Conservation (phyloP, 805 yeast species). For the Starmerella lactis-condensi region DNA sequence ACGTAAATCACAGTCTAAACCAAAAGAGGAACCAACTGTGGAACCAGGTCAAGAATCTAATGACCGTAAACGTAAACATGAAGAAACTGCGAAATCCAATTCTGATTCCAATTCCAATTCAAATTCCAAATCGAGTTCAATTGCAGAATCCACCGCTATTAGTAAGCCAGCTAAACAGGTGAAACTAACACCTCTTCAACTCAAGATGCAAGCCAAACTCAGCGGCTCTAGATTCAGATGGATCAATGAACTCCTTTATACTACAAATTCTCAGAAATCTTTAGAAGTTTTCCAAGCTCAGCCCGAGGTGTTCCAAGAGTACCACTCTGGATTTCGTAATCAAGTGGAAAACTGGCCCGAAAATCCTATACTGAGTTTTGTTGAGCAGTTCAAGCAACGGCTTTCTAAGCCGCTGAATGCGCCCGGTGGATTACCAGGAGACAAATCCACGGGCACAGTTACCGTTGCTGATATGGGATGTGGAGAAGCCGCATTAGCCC, state of each 20-base stretch:
- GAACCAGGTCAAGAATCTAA: background rate
- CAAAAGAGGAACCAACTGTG: background rate
- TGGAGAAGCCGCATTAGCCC: constrained; percentile 84
- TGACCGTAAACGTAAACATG: constrained; percentile 13
- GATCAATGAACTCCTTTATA: constrained; percentile 95
- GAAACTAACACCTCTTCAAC: constrained; percentile 70
- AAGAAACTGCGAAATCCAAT: constrained; percentile 5
- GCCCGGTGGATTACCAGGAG: constrained; percentile 80
- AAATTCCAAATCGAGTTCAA: background rate
- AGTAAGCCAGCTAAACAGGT: background rate
- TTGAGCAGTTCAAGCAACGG: constrained; percentile 39
- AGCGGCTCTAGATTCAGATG: constrained; percentile 93
- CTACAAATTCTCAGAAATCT: constrained; percentile 64
- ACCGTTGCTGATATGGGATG: constrained; percentile 98
- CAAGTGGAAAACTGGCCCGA: constrained; percentile 98
- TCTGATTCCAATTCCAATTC: background rate
- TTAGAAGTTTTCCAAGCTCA: constrained; percentile 52
- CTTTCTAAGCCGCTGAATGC: constrained; percentile 56
- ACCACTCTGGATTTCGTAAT: constrained; percentile 84
- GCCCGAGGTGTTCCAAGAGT: constrained; percentile 80
- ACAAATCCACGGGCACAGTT: constrained; percentile 32
- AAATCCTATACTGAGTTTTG: constrained; percentile 88
- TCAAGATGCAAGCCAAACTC: constrained; percentile 85
- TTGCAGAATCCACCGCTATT: background rate
- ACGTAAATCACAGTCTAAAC: background rate